Evolutionary conservation across 2,329 filamentous ascomycete genomes (phyloP).

Genomic region (Pestalotiopsis sp.): DNA sequence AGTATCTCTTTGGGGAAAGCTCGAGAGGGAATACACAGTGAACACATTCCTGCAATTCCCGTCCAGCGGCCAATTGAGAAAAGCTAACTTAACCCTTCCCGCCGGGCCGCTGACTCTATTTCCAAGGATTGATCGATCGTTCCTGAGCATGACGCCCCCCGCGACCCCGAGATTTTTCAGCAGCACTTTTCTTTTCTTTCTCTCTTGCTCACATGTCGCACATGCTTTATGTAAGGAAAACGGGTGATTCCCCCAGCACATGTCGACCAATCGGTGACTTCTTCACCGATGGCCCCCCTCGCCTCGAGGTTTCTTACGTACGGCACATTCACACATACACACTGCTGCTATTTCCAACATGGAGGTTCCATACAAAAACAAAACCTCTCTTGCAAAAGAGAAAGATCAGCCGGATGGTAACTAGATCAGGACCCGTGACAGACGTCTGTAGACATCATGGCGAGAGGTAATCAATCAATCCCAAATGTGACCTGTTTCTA

Average conservation of each 20-base stretch:
- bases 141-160: background rate
- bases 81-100: background rate
- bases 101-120: background rate
- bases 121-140: background rate
- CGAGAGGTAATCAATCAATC: background rate
- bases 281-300: background rate
- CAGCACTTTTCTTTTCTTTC: background rate
- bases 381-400: background rate
- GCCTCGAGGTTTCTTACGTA: background rate
- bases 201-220: background rate
- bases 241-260: background rate
- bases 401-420: background rate
- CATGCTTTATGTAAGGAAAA: background rate
- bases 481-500: conserved; percentile 1
- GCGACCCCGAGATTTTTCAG: no score
- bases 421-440: background rate
- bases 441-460: background rate
- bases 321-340: background rate
- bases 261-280: background rate
- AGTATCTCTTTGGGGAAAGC: background rate
- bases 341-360: no score
- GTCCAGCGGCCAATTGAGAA: background rate
- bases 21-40: no score
- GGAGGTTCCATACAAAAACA: background rate
- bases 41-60: background rate